Evolutionary conservation across 176 grass and related monocot species (phyloP).

Genomic region (Puya raimondii): DNA sequence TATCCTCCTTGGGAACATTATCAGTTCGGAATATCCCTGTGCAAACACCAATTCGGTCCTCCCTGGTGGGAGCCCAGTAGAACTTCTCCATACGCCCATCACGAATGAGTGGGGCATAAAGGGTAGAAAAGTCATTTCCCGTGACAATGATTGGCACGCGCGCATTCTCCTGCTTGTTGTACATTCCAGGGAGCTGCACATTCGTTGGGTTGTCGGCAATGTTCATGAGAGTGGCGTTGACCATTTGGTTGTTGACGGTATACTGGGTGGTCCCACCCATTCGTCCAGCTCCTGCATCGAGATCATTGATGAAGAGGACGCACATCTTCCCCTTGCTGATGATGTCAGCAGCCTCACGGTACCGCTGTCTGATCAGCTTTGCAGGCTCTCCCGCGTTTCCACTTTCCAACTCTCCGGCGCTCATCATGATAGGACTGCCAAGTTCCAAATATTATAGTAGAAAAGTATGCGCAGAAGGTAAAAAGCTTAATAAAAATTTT

Average conservation of each 20-base stretch:
- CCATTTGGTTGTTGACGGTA: slow-evolving; percentile 99
- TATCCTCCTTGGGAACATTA: slow-evolving; percentile 25
- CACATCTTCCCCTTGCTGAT: slow-evolving; percentile 98
- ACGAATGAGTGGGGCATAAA: slow-evolving; percentile 87
- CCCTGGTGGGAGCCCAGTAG: slow-evolving; percentile 93
- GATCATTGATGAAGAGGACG: slow-evolving; percentile 94
- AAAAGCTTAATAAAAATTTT: not conserved
- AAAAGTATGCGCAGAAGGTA: not conserved
- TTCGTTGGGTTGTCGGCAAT: slow-evolving; percentile 95
- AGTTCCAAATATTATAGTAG: not conserved
- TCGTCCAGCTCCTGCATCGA: slow-evolving; percentile 74
- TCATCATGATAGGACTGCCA: slow-evolving; percentile 93
- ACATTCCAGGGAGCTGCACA: slow-evolving; percentile 90
- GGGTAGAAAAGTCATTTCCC: slow-evolving; percentile 94
- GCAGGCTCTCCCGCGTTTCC: slow-evolving; percentile 93
- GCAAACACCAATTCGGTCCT: slow-evolving; percentile 70
- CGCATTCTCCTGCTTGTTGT: slow-evolving; percentile 94
- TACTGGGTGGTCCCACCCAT: slow-evolving; percentile 95
- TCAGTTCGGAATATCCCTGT: slow-evolving; percentile 68
- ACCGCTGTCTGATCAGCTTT: slow-evolving; percentile 82
- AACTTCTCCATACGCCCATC: slow-evolving; percentile 98
- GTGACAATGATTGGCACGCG: slow-evolving; percentile 87
- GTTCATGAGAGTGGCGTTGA: slow-evolving; percentile 99
- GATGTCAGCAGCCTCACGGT: slow-evolving; percentile 84
- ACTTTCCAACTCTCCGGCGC: slow-evolving; percentile 91